phyloP scores from a whole-genome alignment of 2,329 filamentous ascomycete species.

The Aureobasidium lini region DNA sequence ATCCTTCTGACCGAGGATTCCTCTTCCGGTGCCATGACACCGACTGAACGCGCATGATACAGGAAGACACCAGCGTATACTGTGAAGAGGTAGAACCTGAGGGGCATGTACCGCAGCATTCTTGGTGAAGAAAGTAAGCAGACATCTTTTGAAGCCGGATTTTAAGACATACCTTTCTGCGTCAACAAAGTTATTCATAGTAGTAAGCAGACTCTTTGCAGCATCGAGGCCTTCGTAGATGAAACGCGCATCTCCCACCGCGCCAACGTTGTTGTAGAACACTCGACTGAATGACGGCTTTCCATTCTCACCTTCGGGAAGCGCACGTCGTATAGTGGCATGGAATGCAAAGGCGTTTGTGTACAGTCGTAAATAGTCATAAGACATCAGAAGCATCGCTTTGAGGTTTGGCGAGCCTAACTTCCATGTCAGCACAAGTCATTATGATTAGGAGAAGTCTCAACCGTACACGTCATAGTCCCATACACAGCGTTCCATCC shows the following conservation, averaged over 20 bases:
- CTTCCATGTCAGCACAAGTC: background rate
- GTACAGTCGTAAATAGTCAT: slow-evolving; percentile 65
- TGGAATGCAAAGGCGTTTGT: slow-evolving; percentile 72
- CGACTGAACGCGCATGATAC: slow-evolving; percentile 41
- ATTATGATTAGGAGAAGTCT: background rate
- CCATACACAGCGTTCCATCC: slow-evolving; percentile 67
- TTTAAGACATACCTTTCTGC: slow-evolving; percentile 30
- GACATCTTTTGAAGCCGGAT: background rate
- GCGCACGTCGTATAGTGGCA: slow-evolving; percentile 50
- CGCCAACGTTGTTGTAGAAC: slow-evolving; percentile 44
- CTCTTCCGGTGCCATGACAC: slow-evolving; percentile 41
- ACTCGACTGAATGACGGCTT: slow-evolving; percentile 35
- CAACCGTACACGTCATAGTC: slow-evolving; percentile 50
- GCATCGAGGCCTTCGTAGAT: slow-evolving; percentile 45
- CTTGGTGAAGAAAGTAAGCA: background rate
- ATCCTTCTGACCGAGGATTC: slow-evolving; percentile 39
- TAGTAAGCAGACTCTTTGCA: slow-evolving; percentile 43
- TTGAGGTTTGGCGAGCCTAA: slow-evolving; percentile 57
- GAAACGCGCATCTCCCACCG: slow-evolving; percentile 42
- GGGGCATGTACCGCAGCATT: slow-evolving; percentile 40
- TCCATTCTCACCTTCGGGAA: slow-evolving; percentile 28
- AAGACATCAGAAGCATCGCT: slow-evolving; percentile 60
- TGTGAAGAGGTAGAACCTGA: slow-evolving; percentile 43
- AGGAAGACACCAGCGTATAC: slow-evolving; percentile 44
- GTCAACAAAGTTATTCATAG: slow-evolving; percentile 43